A percentile compares a stretch with the other conserved stretches of the same genome.
These are phyloP conservation scores for Thelephora aurantiotincta DNA, from an alignment of 768 basidiomycete species.

Conservation along the genomic window DNA sequence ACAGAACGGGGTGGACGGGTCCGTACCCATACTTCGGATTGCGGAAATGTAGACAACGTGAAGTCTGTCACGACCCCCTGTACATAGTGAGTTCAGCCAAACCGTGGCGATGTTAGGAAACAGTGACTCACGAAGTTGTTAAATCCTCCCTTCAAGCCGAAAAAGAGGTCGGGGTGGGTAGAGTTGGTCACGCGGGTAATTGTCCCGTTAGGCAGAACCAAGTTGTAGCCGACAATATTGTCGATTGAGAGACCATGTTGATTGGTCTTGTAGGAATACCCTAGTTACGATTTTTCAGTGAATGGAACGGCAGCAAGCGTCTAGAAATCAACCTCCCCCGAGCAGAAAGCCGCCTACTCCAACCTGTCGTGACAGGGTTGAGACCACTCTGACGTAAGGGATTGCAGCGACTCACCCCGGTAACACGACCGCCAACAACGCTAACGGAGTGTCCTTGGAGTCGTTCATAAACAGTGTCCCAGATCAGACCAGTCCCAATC, in stretches of 20 bases:
- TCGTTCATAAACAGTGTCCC: slow-evolving; percentile 45
- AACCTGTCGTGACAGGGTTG: slow-evolving; percentile 11
- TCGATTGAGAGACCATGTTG: slow-evolving; percentile 41
- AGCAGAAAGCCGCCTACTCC: slow-evolving; percentile 42
- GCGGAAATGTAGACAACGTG: slow-evolving; percentile 33
- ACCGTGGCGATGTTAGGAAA: not conserved
- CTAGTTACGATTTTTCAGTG: slow-evolving; percentile 12
- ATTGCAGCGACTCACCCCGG: slow-evolving; percentile 16
- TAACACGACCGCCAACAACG: slow-evolving; percentile 39
- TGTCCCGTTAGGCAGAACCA: slow-evolving; percentile 37
- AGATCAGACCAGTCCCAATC: slow-evolving; percentile 30
- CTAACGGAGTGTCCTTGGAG: slow-evolving; percentile 30
- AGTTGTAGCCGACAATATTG: slow-evolving; percentile 32
- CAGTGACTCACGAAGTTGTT: slow-evolving; percentile 37
- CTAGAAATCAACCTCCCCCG: slow-evolving; percentile 9
- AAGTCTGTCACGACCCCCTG: slow-evolving; percentile 43
- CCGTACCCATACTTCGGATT: slow-evolving; percentile 40
- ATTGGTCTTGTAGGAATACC: slow-evolving; percentile 46
- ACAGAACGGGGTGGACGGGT: not conserved
- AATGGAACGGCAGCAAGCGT: not conserved
- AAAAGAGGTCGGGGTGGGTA: slow-evolving; percentile 23
- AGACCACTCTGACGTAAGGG: not conserved
- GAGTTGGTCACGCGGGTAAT: slow-evolving; percentile 18
- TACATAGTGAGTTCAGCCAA: not conserved
- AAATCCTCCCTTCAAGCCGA: slow-evolving; percentile 26